A percentile compares a stretch with the other conserved stretches of the same genome.
These are phyloP conservation scores for Stephanocyclus meneghinianus DNA, from an alignment of 352 stramenopile species.

Conservation along the genomic window DNA sequence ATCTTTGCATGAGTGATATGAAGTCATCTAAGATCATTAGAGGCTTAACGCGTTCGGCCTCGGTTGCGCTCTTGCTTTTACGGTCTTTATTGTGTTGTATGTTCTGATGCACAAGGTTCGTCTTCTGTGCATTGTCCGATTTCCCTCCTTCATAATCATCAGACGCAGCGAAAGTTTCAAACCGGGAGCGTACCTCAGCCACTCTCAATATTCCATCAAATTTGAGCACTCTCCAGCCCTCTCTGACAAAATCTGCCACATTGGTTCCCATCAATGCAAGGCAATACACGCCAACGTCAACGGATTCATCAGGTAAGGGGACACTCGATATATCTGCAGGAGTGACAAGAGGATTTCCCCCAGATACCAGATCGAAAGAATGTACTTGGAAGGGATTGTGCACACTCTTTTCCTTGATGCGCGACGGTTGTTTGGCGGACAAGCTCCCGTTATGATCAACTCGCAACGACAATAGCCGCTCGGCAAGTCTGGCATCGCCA, in stretches of 20 bases:
- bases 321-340: slow-evolving; percentile 97
- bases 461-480: slow-evolving; percentile 57
- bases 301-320: slow-evolving; percentile 86
- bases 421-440: slow-evolving; percentile 14
- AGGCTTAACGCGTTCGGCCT: slow-evolving; percentile 10
- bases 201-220: slow-evolving; percentile 89
- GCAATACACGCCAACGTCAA: slow-evolving; percentile 97
- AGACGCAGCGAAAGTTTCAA: slow-evolving; percentile 65
- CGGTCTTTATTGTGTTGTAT: slow-evolving; percentile 4
- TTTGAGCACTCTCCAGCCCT: slow-evolving; percentile 93
- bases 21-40: slow-evolving; percentile 71
- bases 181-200: slow-evolving; percentile 87
- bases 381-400: slow-evolving; percentile 84
- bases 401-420: slow-evolving; percentile 28
- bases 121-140: slow-evolving; percentile 33
- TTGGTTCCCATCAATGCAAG: slow-evolving; percentile 98
- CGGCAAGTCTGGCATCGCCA: slow-evolving; percentile 92
- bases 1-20: slow-evolving; percentile 61
- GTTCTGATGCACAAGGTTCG: slow-evolving; percentile 26
- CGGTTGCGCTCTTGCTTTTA: slow-evolving; percentile 34
- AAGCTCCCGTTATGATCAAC: slow-evolving; percentile 23
- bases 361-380: slow-evolving; percentile 97
- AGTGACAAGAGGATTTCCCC: slow-evolving; percentile 87
- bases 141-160: slow-evolving; percentile 22
- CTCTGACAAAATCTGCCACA: slow-evolving; percentile 93